Base-by-base conservation (phyloP, 768 basidiomycete genomes). In the Termitomyces bulborhizus region DNA sequence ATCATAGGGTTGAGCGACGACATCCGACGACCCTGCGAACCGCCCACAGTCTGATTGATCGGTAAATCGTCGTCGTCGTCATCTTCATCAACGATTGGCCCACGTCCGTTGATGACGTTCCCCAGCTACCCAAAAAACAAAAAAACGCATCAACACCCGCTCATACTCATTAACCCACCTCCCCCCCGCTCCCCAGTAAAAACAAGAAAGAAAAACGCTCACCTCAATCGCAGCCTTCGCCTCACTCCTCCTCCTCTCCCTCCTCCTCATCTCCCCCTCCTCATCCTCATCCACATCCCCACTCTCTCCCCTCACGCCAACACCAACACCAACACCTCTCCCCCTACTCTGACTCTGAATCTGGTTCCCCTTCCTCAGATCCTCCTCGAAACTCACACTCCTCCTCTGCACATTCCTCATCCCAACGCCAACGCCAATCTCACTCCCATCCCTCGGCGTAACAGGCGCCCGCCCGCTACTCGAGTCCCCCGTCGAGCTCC, bases 201-300 rank as follows among this genome's bases (percentile, higher is more conserved):
- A 46, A 36, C 41, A 42, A 15, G 41, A n/a, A 24, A 54, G 42
- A 36, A 7, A 45, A 53, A 59, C 53, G 70, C 80, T n/a, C 51
- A 93, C 91, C 83, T 93, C 88, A 65, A 92, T 88, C 32, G 91
- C 88, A 65, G 89, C 88, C 68, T 81, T 86, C n/a, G 92, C 90
- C 66, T 93, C 91, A 62, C 78, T 80, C 60, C 91, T 76, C 67
- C 92, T 76, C 63, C 92, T 75, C 65, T 91, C 88, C 57, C 76
- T 80, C 66, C 89, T 79, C 67, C 77, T 77, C 61, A 76, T 73
- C 67, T 89, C 79, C 36, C 68, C 80, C 21, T 74, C 71, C 61
- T 89, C 73, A 62, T 89, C 78, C 65, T 29, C 29, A 29, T 74
- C 71, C 61, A 88, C 73, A 62, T 89, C 78, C 65, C 6, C 3